These are phyloP conservation scores for Sophora flavescens DNA, from an alignment of 306 rosid species.

Conservation along the genomic window DNA sequence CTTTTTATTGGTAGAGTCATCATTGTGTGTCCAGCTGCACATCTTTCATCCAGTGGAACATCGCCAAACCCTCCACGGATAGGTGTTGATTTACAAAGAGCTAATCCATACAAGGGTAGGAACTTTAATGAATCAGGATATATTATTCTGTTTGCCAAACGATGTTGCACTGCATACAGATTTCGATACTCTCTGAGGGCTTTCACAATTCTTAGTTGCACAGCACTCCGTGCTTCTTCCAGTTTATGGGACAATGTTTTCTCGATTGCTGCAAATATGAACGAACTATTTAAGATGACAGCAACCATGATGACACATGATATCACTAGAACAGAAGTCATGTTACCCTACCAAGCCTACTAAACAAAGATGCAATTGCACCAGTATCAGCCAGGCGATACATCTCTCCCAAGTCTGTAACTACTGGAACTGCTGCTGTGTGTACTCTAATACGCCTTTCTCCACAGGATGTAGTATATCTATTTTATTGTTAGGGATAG, in stretches of 20 bases:
- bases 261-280: constrained; percentile 84
- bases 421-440: constrained; percentile 91
- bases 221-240: constrained; percentile 86
- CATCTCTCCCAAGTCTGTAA: constrained; percentile 86
- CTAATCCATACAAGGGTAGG: constrained; percentile 85
- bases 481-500: constrained; percentile 65
- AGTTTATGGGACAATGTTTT: constrained; percentile 83
- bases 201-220: constrained; percentile 87
- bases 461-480: constrained; percentile 98
- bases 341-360: constrained; percentile 77
- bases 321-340: constrained; percentile 35
- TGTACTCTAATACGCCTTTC: constrained; percentile 98
- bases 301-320: constrained; percentile 43
- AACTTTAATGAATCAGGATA: constrained; percentile 90
- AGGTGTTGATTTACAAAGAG: constrained; percentile 82
- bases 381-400: constrained; percentile 95
- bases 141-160: constrained; percentile 88
- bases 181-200: constrained; percentile 88
- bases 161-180: constrained; percentile 94
- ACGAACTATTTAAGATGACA: constrained; percentile 44
- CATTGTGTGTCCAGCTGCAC: constrained; percentile 85
- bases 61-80: constrained; percentile 94
- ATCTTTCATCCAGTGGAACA: constrained; percentile 83
- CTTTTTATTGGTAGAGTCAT: constrained; percentile 85
- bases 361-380: constrained; percentile 78